A percentile compares a stretch with the other conserved stretches of the same genome.
Evolutionary conservation across 1,139 yeast species (phyloP).

Genomic region (Suhomyces wounanorum): DNA sequence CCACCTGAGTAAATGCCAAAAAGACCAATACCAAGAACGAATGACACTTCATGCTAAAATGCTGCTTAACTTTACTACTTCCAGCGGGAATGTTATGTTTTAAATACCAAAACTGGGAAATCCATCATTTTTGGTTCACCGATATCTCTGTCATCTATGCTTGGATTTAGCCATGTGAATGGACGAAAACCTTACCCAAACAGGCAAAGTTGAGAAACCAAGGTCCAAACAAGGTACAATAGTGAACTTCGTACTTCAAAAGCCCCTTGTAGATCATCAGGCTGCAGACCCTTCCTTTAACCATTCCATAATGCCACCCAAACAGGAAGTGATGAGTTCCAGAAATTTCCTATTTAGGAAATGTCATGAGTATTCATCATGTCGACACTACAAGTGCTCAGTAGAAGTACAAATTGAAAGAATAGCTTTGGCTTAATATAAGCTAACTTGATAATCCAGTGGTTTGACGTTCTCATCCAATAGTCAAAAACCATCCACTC

Average conservation of each 20-base stretch:
- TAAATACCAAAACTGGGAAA: too few species aligned
- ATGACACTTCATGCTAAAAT: constrained; percentile 1
- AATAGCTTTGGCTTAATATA: too few species aligned
- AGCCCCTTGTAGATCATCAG: background rate
- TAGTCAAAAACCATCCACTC: too few species aligned
- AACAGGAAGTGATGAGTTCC: background rate
- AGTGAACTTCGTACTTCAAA: background rate
- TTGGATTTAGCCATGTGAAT: background rate
- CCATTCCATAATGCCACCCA: background rate
- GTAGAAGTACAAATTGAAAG: too few species aligned
- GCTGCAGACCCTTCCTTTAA: background rate
- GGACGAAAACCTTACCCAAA: background rate
- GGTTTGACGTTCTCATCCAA: too few species aligned
- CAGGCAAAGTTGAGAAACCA: background rate
- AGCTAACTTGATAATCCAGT: too few species aligned
- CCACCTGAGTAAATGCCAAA: background rate
- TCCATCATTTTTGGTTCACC: too few species aligned
- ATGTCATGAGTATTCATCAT: background rate
- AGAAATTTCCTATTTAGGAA: constrained; percentile 1
- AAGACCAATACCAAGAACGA: background rate
- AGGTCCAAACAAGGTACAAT: background rate
- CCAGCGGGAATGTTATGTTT: too few species aligned
- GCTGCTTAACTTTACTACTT: too few species aligned
- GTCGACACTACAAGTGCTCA: background rate
- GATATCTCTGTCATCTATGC: background rate